phyloP scores from a whole-genome alignment of 2,329 filamentous ascomycete species.

The Zasmidium angulare region DNA sequence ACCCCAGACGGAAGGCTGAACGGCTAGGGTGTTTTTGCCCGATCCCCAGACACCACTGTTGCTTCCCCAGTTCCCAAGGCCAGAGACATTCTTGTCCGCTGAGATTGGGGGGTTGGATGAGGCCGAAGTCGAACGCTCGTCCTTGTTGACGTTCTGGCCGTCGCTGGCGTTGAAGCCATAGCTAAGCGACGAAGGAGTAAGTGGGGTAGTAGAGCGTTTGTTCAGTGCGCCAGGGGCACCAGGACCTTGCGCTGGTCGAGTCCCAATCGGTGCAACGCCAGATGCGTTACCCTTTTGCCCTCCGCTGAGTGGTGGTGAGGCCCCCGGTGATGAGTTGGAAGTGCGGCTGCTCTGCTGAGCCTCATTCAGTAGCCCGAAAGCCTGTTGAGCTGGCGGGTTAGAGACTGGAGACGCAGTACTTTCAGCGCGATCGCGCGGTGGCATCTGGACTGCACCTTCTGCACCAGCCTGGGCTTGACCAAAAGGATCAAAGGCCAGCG shows the following conservation, averaged over 20 bases:
- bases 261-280: constrained; percentile 88
- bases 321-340: constrained; percentile 81
- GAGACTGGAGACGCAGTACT: constrained; percentile 83
- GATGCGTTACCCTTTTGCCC: constrained; percentile 59
- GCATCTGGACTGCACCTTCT: constrained; percentile 56
- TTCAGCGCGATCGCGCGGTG: constrained; percentile 51
- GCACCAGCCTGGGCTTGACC: constrained; percentile 52
- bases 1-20: constrained; percentile 93
- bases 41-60: constrained; percentile 83
- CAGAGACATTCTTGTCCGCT: constrained; percentile 44
- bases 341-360: constrained; percentile 71
- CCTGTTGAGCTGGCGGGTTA: constrained; percentile 52
- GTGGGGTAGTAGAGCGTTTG: constrained; percentile 84
- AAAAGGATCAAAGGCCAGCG: constrained; percentile 74
- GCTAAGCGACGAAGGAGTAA: constrained; percentile 78
- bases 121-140: constrained; percentile 58
- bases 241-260: constrained; percentile 69
- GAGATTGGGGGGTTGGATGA: constrained; percentile 56
- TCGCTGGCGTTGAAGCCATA: constrained; percentile 62
- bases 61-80: constrained; percentile 69
- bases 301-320: constrained; percentile 68
- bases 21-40: constrained; percentile 71
- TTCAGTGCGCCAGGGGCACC: constrained; percentile 60
- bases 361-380: constrained; percentile 44
- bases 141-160: constrained; percentile 52